Evolutionary conservation across 768 basidiomycete species (phyloP), one percentile per base, ranked within the genome.

Genomic region (Lentinula detonsa): DNA sequence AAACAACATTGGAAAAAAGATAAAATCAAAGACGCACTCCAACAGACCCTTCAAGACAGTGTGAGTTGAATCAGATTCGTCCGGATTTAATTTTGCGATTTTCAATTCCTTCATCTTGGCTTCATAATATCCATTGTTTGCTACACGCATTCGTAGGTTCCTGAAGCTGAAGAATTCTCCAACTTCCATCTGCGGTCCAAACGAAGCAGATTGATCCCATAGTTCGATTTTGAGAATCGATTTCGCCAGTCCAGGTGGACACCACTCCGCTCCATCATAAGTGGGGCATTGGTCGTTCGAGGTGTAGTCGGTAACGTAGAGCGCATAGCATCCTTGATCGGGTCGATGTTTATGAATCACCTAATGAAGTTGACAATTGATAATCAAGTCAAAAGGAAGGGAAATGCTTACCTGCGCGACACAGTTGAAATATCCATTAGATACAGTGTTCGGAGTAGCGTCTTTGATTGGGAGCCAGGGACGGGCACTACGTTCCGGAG

Each of bases 281-380:
- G 75, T 63, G 15, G 73, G 66, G 3, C 59, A 60, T 6, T 64
- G 61, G 4, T 71, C 52, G 58, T 82, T 84, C 45, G 62, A 64
- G 5, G 87, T 86, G 66, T 87, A 88, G 65, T 90, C 88, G 1
- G 88, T 88, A 55, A 87, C 85, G 68, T 82, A 87, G 11, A 89
- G 61, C 34, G 71, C 78, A 61, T 78, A 76, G 2, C 78, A 72
- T 5, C 65, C 70, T 39, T 72, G 70, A n/a, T 73, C 66, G 61
- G 75, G 23, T 39, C 61, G 52, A 53, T 78, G 74, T 8, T 73
- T 78, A 56, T 79, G 70, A 9, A 88, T 61, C 18, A 88, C 75
- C 87, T 88, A 59, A 10, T 39, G 31, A 15, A 23, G 28, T 40
- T 15, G 33, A 43, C 13, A 23, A 53, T 40, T 57, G 34, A 46